Evolutionary conservation across 1,284 basidiomycete species (phyloP), one percentile per base, ranked within the genome.

Genomic region (Trametes sp.): DNA sequence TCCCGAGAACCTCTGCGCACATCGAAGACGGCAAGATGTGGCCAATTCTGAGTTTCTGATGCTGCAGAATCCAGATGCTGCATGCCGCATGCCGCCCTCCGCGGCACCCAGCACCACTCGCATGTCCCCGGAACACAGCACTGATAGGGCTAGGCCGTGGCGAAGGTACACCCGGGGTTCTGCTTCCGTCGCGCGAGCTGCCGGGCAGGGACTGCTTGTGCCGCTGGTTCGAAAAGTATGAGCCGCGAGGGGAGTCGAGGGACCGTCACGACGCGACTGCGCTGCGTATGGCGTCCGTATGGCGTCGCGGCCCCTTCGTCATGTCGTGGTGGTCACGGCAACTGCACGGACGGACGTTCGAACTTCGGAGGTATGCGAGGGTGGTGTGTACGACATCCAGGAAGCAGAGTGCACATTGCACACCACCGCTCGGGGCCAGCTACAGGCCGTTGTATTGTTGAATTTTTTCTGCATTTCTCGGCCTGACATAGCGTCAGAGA

Each of bases 241-340:
- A 28, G 24, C 50, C 50, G 50, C 38, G 57, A 24, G 48, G 36
- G n/a, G 36, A 35, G n/a, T 9, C 9, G 19, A n/a, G 11, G 24
- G 49, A 41, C 23, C 28, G 35, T 11, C 16, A 19, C 38, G 16
- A 19, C 7, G 10, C 31, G 19, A n/a, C 11, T 14, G 9, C 16
- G 38, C 38, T 41, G 16, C 38, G n/a, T 19, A 41, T 41, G 38
- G 38, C 42, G n/a, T 31, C 8, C 38, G 1, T 42, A 16, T 35
- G 35, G n/a, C 23, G 33, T 38, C 50, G 35, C 29, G 10, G 41
- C 57, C 57, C 51, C 29, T 45, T 53, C 50, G 57, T 52, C 57
- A 53, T 59, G 57, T 52, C 57, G 46, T 59, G 56, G 56, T 51
- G 56, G 48, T 35, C 48, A 57, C 36, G 56, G 48, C 48, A 42